phyloP scores from a whole-genome alignment of 2,329 filamentous ascomycete species.

The Cordyceps fumosorosea region DNA sequence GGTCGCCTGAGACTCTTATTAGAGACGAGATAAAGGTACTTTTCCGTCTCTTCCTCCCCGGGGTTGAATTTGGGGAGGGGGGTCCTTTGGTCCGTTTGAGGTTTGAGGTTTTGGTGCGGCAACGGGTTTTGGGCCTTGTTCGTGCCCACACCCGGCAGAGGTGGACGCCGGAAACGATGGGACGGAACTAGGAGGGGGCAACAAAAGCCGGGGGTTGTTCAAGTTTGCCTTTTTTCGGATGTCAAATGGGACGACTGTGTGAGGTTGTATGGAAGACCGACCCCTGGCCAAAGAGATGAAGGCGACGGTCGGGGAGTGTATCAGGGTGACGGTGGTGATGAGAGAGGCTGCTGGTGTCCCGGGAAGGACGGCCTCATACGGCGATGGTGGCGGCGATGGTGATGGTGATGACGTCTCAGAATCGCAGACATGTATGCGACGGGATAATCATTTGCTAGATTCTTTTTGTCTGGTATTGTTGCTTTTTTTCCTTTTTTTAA shows the following conservation, averaged over 20 bases:
- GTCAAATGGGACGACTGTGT: background rate
- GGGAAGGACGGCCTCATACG: background rate
- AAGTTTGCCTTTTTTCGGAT: background rate
- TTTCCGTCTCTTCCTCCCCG: background rate
- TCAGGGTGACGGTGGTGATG: background rate
- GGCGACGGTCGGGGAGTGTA: background rate
- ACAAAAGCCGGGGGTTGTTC: background rate
- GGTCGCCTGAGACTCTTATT: slow-evolving; percentile 1
- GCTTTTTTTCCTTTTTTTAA: too few species aligned
- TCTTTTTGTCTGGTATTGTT: background rate
- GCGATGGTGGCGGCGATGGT: background rate
- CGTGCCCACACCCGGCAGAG: background rate
- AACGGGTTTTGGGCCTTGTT: background rate
- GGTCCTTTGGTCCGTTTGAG: background rate
- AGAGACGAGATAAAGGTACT: background rate
- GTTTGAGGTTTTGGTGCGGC: slow-evolving; percentile 6
- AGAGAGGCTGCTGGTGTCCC: background rate
- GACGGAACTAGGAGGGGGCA: background rate
- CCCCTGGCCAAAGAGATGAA: background rate
- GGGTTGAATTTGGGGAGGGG: background rate
- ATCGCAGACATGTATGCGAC: slow-evolving; percentile 12
- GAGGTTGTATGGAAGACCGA: background rate
- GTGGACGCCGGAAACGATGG: background rate
- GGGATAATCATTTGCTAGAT: background rate
- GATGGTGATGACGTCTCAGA: slow-evolving; percentile 5